Evolutionary conservation across 345 rosid genomes (phyloP).

Genomic region (Populus euphratica): DNA sequence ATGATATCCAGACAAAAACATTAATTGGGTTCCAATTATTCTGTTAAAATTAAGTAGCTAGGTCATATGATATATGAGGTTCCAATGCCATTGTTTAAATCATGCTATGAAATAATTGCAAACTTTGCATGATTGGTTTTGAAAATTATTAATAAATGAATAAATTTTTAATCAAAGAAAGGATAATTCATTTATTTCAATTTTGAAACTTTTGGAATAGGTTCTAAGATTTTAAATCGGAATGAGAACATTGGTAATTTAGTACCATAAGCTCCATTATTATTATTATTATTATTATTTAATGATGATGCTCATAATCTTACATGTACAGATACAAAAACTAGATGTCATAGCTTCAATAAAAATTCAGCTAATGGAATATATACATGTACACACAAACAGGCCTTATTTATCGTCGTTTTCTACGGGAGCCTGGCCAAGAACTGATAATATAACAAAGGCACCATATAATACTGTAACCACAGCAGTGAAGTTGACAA

Average conservation of each 20-base stretch:
- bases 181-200: too few relatives aligned
- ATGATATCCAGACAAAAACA: too few relatives aligned
- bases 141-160: too few relatives aligned
- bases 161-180: too few relatives aligned
- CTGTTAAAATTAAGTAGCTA: too few relatives aligned
- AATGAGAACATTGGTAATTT: background rate
- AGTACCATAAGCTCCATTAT: background rate
- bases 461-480: slow-evolving; percentile 60
- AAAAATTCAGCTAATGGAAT: background rate
- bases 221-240: too few relatives aligned
- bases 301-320: background rate
- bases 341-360: background rate
- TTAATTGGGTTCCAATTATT: too few relatives aligned
- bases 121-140: too few relatives aligned
- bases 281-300: background rate
- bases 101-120: too few relatives aligned
- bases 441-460: slow-evolving; percentile 57
- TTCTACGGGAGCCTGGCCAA: slow-evolving; percentile 39
- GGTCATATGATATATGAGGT: too few relatives aligned
- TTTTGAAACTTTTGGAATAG: too few relatives aligned
- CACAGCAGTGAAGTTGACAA: slow-evolving; percentile 83
- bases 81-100: too few relatives aligned
- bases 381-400: background rate
- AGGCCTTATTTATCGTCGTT: slow-evolving; percentile 21
- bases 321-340: background rate